These are phyloP conservation scores for Huntiella bhutanensis DNA, from an alignment of 2,329 filamentous ascomycete species.

Conservation along the genomic window DNA sequence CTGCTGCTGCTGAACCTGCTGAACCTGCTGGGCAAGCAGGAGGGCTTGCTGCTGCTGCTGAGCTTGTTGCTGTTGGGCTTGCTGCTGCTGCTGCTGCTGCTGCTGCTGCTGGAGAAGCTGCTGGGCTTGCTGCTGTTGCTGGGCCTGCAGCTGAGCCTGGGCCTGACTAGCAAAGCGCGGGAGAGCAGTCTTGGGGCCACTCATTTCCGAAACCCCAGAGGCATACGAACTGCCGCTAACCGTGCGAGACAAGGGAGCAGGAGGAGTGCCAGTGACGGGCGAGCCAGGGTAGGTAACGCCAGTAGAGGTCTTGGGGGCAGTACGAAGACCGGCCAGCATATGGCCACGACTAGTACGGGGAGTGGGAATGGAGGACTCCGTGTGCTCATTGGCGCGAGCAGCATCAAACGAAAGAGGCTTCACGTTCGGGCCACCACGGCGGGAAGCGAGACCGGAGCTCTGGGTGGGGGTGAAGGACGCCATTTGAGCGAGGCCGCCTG, in stretches of 20 bases:
- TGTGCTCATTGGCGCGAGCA: slow-evolving; percentile 47
- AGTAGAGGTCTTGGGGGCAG: slow-evolving; percentile 72
- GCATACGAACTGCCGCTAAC: slow-evolving; percentile 26
- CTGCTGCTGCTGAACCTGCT: slow-evolving; percentile 14
- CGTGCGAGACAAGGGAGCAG: slow-evolving; percentile 25
- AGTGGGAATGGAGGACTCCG: slow-evolving; percentile 52
- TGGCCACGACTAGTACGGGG: slow-evolving; percentile 91
- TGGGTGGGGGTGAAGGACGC: slow-evolving; percentile 55
- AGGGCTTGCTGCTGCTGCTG: slow-evolving; percentile 14
- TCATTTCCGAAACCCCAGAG: slow-evolving; percentile 22
- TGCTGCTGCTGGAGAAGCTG: slow-evolving; percentile 16
- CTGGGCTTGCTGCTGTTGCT: slow-evolving; percentile 12
- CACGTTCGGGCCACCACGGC: slow-evolving; percentile 67
- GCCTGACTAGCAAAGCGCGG: slow-evolving; percentile 24
- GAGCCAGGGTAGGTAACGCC: slow-evolving; percentile 55
- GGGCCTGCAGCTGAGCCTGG: slow-evolving; percentile 7
- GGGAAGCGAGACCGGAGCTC: slow-evolving; percentile 69
- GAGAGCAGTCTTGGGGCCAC: slow-evolving; percentile 37
- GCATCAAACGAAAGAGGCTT: slow-evolving; percentile 72
- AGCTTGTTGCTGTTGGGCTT: slow-evolving; percentile 43
- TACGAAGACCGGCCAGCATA: slow-evolving; percentile 78
- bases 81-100: slow-evolving; percentile 38
- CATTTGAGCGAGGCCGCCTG: slow-evolving; percentile 97
- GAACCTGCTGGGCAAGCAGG: slow-evolving; percentile 16
- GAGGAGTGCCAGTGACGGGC: slow-evolving; percentile 23